Base-by-base conservation (phyloP, 2,329 filamentous ascomycete genomes). In the Emmonsiellopsis sp. region DNA sequence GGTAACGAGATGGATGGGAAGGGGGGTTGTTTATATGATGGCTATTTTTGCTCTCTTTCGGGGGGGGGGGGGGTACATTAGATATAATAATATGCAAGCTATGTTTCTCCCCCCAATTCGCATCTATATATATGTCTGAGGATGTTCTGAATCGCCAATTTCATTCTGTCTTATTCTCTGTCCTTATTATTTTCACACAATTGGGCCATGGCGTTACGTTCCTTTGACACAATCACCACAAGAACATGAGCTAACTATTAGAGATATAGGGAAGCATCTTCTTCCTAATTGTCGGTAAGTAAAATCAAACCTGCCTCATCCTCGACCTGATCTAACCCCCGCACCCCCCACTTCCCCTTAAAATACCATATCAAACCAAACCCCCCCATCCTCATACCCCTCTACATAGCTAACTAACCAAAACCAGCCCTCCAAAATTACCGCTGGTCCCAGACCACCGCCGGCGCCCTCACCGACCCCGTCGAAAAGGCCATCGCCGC, bases 401-500 rank as follows among this genome's bases (percentile, higher is more conserved):
- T 38, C n/a, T 45, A 52, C 50, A 16, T 32, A 52, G 13, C 20
- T 52, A 32, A 15, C 20, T 52, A 32, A 15, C 38, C 37, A 16
- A 9, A 10, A 8, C 15, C 30, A 65, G 62, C 55, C 32, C 56
- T 65, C 16, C 53, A 63, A 13, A 63, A 65, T 48, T 65, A 63
- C 57, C 61, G 62, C 50, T 65, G 62, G 63, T 62, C 63, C 20
- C 53, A 53, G 6, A 35, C 62, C 34, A 20, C 61, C 44, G 16
- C 52, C 7, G 56, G 57, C 1, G 26, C 49, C 35, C 59, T 68
- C 1, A 55, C 58, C 6, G 63, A 67, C 26, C 63, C 65, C 7
- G 41, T 62, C 20, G 67, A 63, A 54, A 67, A 65, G 53, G 59
- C 57, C 2, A 64, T 67, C 16, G 66, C 66, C 0, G 54, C 58